Base-by-base conservation (phyloP, 176 grass and related monocot genomes). In the Calamus simplicifolius region DNA sequence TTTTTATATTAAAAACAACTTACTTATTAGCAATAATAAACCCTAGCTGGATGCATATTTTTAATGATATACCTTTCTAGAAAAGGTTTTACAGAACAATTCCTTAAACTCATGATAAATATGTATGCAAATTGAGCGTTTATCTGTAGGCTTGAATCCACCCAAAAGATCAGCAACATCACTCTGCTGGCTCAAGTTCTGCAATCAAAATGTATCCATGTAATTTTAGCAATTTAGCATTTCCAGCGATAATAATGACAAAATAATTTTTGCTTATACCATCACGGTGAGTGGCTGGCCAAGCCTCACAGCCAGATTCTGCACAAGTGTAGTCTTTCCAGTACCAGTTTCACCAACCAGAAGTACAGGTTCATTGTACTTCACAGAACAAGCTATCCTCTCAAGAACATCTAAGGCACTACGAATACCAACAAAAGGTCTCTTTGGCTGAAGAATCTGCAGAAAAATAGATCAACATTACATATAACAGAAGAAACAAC, bases 121-220 rank as follows among this genome's bases (percentile, higher is more conserved):
- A 75, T 86, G 86, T 69, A 80, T 52, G 43, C 86, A 96, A 73
- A 90, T 90, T 49, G 77, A 96, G 19, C 69, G 74, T 48, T 68
- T 77, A 96, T 96, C 86, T 65, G 79, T 69, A 21, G 86, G 91
- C 68, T 96, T 96, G 79, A 87, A 96, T 55, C 91, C 91, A 29
- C 91, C 91, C 2, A 96, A 74, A 69, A 96, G 86, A 96, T 96
- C 91, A 68, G 91, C 78, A 69, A 85, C 85, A 71, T 96, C 91
- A 75, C 91, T 96, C 78, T 96, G 91, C 71, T 96, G 86, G 50
- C 91, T 96, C 66, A 96, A 70, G 75, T 96, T 96, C 91, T 96
- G 77, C 51, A 82, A 15, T 57, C 58, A 62, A 43, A 43, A 43
- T 43, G 10, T 43, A 43, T 13, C 35, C 35, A 43, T 43, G 35